Evolutionary conservation across 2,329 filamentous ascomycete species (phyloP), one percentile per base, ranked within the genome.

Genomic region (Verticillium longisporum): DNA sequence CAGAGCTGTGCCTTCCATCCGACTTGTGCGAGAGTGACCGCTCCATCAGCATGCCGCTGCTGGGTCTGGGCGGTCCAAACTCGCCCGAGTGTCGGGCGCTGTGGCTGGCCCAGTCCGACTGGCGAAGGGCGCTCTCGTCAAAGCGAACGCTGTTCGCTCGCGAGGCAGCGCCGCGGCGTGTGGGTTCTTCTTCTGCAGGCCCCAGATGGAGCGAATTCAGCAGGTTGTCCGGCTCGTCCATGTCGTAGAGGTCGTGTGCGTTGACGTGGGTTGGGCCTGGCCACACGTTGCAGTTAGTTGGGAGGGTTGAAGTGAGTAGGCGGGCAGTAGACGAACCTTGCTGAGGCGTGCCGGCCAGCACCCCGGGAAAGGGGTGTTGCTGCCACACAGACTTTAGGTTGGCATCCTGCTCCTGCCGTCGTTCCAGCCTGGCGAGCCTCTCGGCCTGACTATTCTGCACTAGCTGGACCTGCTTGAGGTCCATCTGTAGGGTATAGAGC

Each of bases 71-170:
- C 32, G 90, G 89, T 11, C 54, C 54, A 66, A 96, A 89, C 61
- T 98, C 95, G 56, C 90, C 86, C 13, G 91, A 94, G 61, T 92
- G 89, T 55, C 94, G 87, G 62, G 89, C 90, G 65, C 86, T 87
- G 70, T 96, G 91, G 41, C 78, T 77, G 45, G 88, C 88, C 85
- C 95, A 96, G 73, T 92, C 84, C 9, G 85, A 92, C 56, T 91
- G 90, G 68, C 97, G 92, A 68, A 97, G 87, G 14, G 94, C 93
- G 70, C 92, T 97, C 73, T 98, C 94, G 71, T 98, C 95, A 69
- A 99, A 99, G 41, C 95, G 90, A 67, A 99, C 95, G 71, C 95
- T 98, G 72, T 98, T 98, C 56, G 95, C 94, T 68, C 95, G 85
- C 18, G 95, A 99, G 18, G 92, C 89, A 21, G 91, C 91, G 60